Base-by-base conservation (phyloP, 768 basidiomycete genomes). In the Tylopilus subfusipes region DNA sequence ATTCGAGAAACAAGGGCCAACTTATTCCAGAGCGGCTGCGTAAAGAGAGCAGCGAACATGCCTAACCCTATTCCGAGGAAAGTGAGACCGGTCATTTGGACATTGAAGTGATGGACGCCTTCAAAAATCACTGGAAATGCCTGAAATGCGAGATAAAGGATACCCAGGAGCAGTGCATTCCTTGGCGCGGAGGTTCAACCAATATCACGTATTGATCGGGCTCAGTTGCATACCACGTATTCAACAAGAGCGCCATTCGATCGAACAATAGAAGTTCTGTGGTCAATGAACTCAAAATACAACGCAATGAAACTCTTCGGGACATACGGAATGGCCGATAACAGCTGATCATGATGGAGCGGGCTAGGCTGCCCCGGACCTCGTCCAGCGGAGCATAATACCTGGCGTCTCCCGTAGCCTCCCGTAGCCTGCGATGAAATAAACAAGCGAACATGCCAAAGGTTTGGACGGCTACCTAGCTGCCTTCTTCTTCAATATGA, bases 201-300 rank as follows among this genome's bases (percentile, higher is more conserved):
- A 31, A 36, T 12, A 42, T 60, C 9, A 65, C 27, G 1, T 19
- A 42, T 36, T 10, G 11, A 44, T 50, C 29, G 33, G 24, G 27
- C 21, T 25, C 27, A 29, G 63, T 27, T 34, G 34, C 77, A 3
- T 67, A 86, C 90, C 90, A 92, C 14, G 79, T 66, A 65, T 90
- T 78, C 10, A 93, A 74, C 5, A 86, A 68, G 5, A 91, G 74
- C 0, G 86, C 85, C 88, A 92, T 93, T n/a, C 79, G 76, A 59
- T 94, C 88, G 46, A 75, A 79, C 0, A 81, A 39, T 5, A 89
- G 70, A 7, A 90, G 72, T 65, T 83, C 86, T 88, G 54, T 33
- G 18, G 51, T 7, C 21, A 44, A 10, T 42, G 10, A 19, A 10
- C 52, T 21, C 44, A 18, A 46, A 18, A 25, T n/a, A 2, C 2